Conservation (phyloP, 2,329 filamentous ascomycete genomes). For the Exophiala phaeomuriformis region DNA sequence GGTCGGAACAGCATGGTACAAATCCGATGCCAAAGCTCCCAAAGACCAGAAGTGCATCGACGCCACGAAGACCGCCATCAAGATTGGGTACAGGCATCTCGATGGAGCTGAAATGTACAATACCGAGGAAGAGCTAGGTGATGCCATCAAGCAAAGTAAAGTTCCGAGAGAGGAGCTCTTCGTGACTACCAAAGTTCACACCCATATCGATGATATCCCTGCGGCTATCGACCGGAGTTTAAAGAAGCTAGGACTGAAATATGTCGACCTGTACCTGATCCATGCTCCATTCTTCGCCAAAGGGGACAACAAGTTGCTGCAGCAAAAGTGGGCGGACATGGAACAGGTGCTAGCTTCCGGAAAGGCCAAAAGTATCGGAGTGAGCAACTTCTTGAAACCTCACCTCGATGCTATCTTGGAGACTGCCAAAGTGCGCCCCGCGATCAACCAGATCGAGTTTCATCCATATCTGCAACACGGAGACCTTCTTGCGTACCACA, state of each 20-base stretch:
- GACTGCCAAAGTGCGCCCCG: slow-evolving; percentile 38
- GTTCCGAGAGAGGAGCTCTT: slow-evolving; percentile 44
- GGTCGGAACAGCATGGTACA: slow-evolving; percentile 59
- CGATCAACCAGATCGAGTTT: slow-evolving; percentile 39
- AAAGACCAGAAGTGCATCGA: slow-evolving; percentile 51
- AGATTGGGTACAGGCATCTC: slow-evolving; percentile 54
- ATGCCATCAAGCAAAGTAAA: slow-evolving; percentile 43
- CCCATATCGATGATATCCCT: slow-evolving; percentile 49
- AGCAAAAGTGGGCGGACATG: slow-evolving; percentile 54
- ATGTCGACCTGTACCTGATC: slow-evolving; percentile 60
- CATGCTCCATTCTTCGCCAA: slow-evolving; percentile 54
- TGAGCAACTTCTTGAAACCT: slow-evolving; percentile 52
- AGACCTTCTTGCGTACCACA: slow-evolving; percentile 36
- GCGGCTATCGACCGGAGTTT: slow-evolving; percentile 49
- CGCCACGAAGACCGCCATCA: slow-evolving; percentile 50
- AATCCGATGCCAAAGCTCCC: slow-evolving; percentile 38
- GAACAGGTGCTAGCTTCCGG: slow-evolving; percentile 51
- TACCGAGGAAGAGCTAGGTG: slow-evolving; percentile 44
- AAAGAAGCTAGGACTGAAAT: slow-evolving; percentile 53
- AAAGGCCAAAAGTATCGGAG: slow-evolving; percentile 54
- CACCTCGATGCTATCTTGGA: slow-evolving; percentile 49
- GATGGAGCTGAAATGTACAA: slow-evolving; percentile 55
- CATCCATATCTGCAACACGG: slow-evolving; percentile 45
- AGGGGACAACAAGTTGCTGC: slow-evolving; percentile 45
- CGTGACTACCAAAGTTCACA: slow-evolving; percentile 51